Evolutionary conservation across 1,284 basidiomycete species (phyloP).

Genomic region (Ustilago nuda): DNA sequence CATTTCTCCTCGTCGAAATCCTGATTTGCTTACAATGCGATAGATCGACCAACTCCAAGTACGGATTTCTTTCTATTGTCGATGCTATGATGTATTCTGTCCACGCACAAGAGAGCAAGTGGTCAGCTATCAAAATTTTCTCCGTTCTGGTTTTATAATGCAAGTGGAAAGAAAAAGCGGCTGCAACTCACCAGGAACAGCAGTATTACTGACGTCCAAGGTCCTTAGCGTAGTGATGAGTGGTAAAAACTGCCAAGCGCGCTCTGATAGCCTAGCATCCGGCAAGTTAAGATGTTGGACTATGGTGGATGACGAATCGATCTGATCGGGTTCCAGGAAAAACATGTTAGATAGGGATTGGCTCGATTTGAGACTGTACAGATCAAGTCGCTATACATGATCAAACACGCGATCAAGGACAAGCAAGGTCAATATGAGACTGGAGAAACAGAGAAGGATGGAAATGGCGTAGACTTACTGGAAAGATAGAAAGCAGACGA

Average conservation of each 20-base stretch:
- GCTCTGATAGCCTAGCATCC: slow-evolving; percentile 21
- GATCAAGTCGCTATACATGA: slow-evolving; percentile 8
- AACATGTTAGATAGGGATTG: slow-evolving; percentile 23
- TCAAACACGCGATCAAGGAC: background rate
- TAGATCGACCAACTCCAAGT: slow-evolving; percentile 23
- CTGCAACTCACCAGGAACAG: slow-evolving; percentile 23
- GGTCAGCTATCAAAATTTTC: background rate
- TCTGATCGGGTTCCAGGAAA: slow-evolving; percentile 5
- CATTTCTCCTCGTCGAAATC: slow-evolving; percentile 25
- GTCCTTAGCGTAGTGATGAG: slow-evolving; percentile 13
- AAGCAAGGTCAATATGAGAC: background rate
- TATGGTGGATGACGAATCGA: background rate
- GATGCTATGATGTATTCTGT: slow-evolving; percentile 22
- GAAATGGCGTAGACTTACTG: slow-evolving; percentile 5
- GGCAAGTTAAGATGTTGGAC: slow-evolving; percentile 29
- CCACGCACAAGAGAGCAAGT: background rate
- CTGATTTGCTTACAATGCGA: slow-evolving; percentile 32
- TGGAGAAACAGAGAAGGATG: background rate
- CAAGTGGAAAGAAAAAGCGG: too few relatives aligned
- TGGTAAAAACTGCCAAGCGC: slow-evolving; percentile 24
- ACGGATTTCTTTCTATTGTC: slow-evolving; percentile 24
- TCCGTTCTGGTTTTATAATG: too few relatives aligned
- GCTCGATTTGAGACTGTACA: slow-evolving; percentile 24
- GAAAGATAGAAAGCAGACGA: slow-evolving; percentile 15
- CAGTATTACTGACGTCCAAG: slow-evolving; percentile 33